phyloP scores from a whole-genome alignment of 2,329 filamentous ascomycete species.

The Pseudocercospora eumusae region DNA sequence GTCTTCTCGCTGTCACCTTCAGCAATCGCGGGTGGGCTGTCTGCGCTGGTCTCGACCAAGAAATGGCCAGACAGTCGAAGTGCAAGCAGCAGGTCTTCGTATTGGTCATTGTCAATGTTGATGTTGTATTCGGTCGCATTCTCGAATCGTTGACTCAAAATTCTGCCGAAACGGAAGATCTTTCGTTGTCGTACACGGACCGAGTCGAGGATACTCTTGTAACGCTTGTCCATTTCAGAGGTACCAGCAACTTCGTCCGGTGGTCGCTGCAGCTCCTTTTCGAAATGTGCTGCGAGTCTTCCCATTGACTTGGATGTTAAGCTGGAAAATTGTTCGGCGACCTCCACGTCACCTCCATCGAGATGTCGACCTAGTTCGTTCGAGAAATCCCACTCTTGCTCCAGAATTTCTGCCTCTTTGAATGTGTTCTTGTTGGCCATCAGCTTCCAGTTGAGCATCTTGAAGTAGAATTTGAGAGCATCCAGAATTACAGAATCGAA shows the following conservation, averaged over 20 bases:
- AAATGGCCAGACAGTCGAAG: conserved; percentile 84
- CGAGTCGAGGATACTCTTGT: conserved; percentile 92
- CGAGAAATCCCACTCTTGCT: conserved; percentile 97
- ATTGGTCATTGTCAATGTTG: conserved; percentile 65
- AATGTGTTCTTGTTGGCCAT: conserved; percentile 98
- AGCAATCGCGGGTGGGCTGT: conserved; percentile 50
- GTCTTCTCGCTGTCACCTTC: conserved; percentile 27
- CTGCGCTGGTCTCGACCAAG: conserved; percentile 65
- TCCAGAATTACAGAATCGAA: conserved; percentile 92
- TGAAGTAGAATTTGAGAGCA: conserved; percentile 96
- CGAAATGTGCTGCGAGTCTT: conserved; percentile 85
- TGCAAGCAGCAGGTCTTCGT: conserved; percentile 77
- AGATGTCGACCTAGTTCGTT: conserved; percentile 89
- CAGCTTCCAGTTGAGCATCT: conserved; percentile 96
- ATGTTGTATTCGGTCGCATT: conserved; percentile 96
- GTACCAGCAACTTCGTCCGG: conserved; percentile 72
- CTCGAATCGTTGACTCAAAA: conserved; percentile 90
- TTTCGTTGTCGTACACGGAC: conserved; percentile 95
- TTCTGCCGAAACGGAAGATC: conserved; percentile 90
- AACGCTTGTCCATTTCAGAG: conserved; percentile 91
- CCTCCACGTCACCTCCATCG: conserved; percentile 92
- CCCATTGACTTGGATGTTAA: conserved; percentile 90
- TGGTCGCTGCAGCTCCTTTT: conserved; percentile 81
- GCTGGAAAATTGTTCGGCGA: conserved; percentile 93
- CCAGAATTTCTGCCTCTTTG: conserved; percentile 95